phyloP scores from a whole-genome alignment of 2,329 filamentous ascomycete genomes.

The Alternaria postmessia region DNA sequence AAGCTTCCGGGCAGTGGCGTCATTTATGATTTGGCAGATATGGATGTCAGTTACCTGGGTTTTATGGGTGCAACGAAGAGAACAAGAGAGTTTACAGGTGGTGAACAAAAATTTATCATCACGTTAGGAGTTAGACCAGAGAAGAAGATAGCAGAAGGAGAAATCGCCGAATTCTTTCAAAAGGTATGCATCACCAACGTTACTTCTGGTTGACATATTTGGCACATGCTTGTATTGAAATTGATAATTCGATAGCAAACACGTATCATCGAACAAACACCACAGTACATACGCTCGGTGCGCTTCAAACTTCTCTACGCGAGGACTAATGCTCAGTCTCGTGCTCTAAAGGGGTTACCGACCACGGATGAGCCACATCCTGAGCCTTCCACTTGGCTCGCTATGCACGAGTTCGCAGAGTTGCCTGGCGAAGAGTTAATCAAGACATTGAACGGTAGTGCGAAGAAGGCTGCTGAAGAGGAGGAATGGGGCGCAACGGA shows the following conservation, averaged over 20 bases:
- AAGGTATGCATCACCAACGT: neutral
- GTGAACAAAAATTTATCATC: slow-evolving; percentile 22
- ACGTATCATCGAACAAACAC: slow-evolving; percentile 13
- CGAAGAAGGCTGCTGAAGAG: neutral
- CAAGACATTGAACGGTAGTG: slow-evolving; percentile 8
- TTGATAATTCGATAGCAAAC: slow-evolving; percentile 22
- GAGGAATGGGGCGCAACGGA: neutral
- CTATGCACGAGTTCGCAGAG: slow-evolving; percentile 37
- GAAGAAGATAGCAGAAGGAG: slow-evolving; percentile 15
- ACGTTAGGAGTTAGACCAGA: slow-evolving; percentile 27
- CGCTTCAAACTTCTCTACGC: slow-evolving; percentile 36
- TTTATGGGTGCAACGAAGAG: slow-evolving; percentile 22
- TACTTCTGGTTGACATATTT: too few relatives aligned
- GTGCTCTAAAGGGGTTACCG: slow-evolving; percentile 38
- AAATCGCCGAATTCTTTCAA: slow-evolving; percentile 27
- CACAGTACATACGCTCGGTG: slow-evolving; percentile 34
- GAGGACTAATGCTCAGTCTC: slow-evolving; percentile 42
- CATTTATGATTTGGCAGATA: slow-evolving; percentile 42
- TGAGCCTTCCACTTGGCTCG: slow-evolving; percentile 37
- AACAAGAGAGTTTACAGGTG: neutral
- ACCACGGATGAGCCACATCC: slow-evolving; percentile 32
- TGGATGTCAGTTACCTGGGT: slow-evolving; percentile 39
- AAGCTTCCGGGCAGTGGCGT: slow-evolving; percentile 35
- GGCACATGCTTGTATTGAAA: neutral
- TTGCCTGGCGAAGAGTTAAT: slow-evolving; percentile 19